Conservation (phyloP, 257 asterid genomes). For the Solanum sitiens region DNA sequence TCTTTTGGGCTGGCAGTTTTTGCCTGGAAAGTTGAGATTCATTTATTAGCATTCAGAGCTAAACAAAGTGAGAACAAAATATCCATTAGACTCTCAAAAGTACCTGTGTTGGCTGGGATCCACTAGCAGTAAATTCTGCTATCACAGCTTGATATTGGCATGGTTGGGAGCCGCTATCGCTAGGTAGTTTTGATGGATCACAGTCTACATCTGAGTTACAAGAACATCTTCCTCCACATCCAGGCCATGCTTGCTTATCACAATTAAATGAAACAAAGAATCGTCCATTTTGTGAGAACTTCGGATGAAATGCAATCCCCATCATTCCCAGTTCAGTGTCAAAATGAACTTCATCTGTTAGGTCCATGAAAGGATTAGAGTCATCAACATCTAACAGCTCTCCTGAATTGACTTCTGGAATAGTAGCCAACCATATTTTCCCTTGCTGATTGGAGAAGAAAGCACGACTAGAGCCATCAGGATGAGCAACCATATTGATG, state of each 20-base stretch:
- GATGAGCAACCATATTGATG: slow-evolving; percentile 73
- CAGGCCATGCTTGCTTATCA: slow-evolving; percentile 73
- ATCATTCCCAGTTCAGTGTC: slow-evolving; percentile 67
- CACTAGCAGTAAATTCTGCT: slow-evolving; percentile 59
- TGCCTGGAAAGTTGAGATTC: slow-evolving; percentile 27
- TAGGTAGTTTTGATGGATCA: slow-evolving; percentile 51
- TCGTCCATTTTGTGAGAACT: slow-evolving; percentile 55
- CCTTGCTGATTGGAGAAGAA: slow-evolving; percentile 83
- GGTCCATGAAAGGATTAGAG: slow-evolving; percentile 54
- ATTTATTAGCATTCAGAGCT: not conserved
- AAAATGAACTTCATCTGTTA: slow-evolving; percentile 65
- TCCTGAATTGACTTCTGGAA: slow-evolving; percentile 63
- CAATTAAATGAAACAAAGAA: slow-evolving; percentile 75
- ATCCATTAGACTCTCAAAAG: not conserved
- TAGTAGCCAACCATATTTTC: slow-evolving; percentile 61
- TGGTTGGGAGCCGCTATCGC: slow-evolving; percentile 63
- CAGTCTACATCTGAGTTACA: slow-evolving; percentile 64
- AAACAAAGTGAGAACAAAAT: not conserved
- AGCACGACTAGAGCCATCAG: slow-evolving; percentile 80
- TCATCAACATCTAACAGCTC: slow-evolving; percentile 41
- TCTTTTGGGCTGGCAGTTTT: slow-evolving; percentile 58
- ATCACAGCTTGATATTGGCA: slow-evolving; percentile 72
- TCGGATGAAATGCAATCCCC: slow-evolving; percentile 81
- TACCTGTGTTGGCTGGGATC: slow-evolving; percentile 52
- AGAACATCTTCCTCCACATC: slow-evolving; percentile 79